Base-by-base conservation (phyloP, 768 basidiomycete genomes). In the Russula griseocarnosa region DNA sequence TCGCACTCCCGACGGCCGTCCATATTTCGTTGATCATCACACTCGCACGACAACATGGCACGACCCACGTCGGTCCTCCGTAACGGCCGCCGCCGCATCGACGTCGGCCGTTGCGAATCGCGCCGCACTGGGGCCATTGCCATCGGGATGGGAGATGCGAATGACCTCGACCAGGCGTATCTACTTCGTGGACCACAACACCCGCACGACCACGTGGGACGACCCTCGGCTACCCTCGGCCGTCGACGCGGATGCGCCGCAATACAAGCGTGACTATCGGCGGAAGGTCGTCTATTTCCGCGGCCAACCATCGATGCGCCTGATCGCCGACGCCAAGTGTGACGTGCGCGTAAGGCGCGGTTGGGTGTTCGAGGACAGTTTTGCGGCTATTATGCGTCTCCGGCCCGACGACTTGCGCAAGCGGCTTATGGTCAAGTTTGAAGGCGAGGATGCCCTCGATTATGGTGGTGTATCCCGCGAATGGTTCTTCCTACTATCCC, bases 61-160 rank as follows among this genome's bases (percentile, higher is more conserved):
- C 24, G 93, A 96, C 74, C 93, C 94, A 3, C 83, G 93, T 53
- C 82, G 86, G 69, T 69, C 82, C 68, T 71, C 83, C 65, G 70
- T 82, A 68, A 77, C 82, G 63, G 69, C 83, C 70, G 69, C 78
- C 18, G 72, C 83, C 28, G 79, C 78, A 60, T 62, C 78, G 70
- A 68, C 77, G 71, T 63, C 77, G 73, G 69, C 80, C 60, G 16
- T 60, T 6, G 53, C 63, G 22, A 60, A 64, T 32, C 74, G 84
- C 69, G 83, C 78, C 61, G 74, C 85, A 66, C 55, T 69, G 0
- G 93, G 94, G 0, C 85, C 90, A 8, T 79, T 96, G 42, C 94
- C 94, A 6, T 89, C 87, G 51, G 94, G 93, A 64, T 96, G 93
- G 93, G 94, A 96, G 76, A 95, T 95, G 94, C 82, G 94, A 22